Evolutionary conservation across 805 yeast genomes (phyloP), one percentile per base, ranked within the genome.

Genomic region (Nakazawaea pomicola): DNA sequence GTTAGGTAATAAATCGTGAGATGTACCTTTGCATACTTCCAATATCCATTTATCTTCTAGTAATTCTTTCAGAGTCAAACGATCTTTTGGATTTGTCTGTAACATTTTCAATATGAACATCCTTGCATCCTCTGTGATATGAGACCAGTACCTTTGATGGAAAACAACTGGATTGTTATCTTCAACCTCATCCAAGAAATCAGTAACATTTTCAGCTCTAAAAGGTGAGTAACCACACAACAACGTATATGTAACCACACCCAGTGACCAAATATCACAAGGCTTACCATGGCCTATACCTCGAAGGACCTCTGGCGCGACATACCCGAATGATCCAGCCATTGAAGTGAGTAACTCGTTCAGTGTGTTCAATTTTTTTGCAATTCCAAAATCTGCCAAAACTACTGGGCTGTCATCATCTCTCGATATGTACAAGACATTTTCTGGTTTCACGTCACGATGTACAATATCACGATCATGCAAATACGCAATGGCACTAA

Each of bases 361-460:
- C 3, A 77, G 71, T 10, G 69, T 60, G 44, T 70, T 68, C 48
- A 91, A 65, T 51, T 76, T 73, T 59, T 87, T 87, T 25, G 98
- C 96, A 47, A 91, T 93, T 37, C 99, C 99, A 61, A 91, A 91
- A 64, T 91, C 99, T 1, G 97, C 96, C 48, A 91, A 68, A 9
- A 90, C 96, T 27, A 91, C 70, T 41, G 76, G 79, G 7, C 95
- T 80, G 46, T 79, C 70, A 11, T 68, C 73, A n/a, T 68, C 76
- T 4, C 60, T 56, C n/a, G 74, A 67, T 37, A 86, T 62, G 56
- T 87, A 90, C 36, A 91, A 69, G 35, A 91, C 74, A 61, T 91
- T 91, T 58, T 91, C 99, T 3, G 98, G 98, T 62, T 91, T 91
- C 54, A 91, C 72, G 59, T 91, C 98, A 45, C 98, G 74, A 60